phyloP scores from a whole-genome alignment of 2,329 filamentous ascomycete genomes.

The Colletotrichum shisoi region DNA sequence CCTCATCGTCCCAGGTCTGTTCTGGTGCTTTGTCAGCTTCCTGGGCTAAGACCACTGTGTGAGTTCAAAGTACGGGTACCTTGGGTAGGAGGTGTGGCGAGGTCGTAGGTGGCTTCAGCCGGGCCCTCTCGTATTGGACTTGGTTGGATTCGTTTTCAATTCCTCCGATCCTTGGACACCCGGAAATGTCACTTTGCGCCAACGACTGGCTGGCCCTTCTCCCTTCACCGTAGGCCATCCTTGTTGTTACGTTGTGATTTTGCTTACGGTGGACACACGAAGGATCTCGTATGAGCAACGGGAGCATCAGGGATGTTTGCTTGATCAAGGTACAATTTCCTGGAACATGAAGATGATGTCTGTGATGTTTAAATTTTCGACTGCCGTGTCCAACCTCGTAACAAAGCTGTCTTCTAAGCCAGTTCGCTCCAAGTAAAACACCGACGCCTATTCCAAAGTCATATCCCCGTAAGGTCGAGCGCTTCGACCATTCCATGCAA shows the following conservation, averaged over 20 bases:
- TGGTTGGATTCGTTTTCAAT: slow-evolving; percentile 12
- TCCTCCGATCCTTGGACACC: neutral
- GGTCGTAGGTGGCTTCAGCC: slow-evolving; percentile 11
- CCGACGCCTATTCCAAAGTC: slow-evolving; percentile 23
- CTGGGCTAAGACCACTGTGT: neutral
- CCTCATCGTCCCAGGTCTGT: neutral
- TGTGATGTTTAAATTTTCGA: slow-evolving; percentile 15
- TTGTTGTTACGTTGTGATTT: neutral
- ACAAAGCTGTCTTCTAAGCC: neutral
- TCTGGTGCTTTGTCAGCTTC: slow-evolving; percentile 12
- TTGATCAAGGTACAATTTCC: neutral
- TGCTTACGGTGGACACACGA: neutral
- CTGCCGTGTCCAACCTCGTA: slow-evolving; percentile 19
- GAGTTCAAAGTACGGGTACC: too few species aligned
- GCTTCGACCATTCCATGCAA: slow-evolving; percentile 42
- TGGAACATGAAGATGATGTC: neutral
- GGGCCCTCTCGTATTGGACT: neutral
- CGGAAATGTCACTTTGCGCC: neutral
- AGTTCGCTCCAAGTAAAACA: slow-evolving; percentile 22
- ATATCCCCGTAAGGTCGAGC: slow-evolving; percentile 44
- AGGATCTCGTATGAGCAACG: neutral
- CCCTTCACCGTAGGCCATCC: neutral
- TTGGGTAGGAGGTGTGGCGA: neutral
- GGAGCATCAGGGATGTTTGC: neutral
- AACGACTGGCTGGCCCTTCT: neutral